Base-by-base conservation (phyloP, 2,329 filamentous ascomycete genomes). In the Fusarium agapanthi region DNA sequence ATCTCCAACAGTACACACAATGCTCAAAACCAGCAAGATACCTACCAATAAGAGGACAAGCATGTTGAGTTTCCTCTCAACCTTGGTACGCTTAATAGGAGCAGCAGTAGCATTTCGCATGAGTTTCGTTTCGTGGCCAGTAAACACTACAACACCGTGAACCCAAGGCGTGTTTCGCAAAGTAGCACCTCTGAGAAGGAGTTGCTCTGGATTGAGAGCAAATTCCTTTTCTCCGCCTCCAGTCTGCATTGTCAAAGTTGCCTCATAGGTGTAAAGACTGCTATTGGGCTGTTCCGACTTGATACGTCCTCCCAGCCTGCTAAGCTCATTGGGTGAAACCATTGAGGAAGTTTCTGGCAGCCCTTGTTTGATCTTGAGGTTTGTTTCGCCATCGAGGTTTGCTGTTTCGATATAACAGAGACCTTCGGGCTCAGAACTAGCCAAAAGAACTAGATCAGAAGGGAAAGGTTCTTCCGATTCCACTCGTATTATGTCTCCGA, bases 321-420 rank as follows among this genome's bases (percentile, higher is more conserved):
- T 94, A 70, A 99, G 86, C 77, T 98, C 95, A 72, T 89, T 91
- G 24, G 95, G 90, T 79, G 94, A 97, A 66, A 99, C 95, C 79
- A 98, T 87, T 68, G 92, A 88, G 20, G 93, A 91, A 1, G 96
- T 99, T 84, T 99, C 96, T 1, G 96, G 95, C 60, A 98, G 91
- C 5, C 91, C 95, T 84, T 99, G 96, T 84, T 99, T 99, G 84
- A 99, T 97, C 84, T 99, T 99, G 76, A 99, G 85, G 80, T 99
- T 99, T 26, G 96, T 99, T 83, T 99, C 96, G 76, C 96, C 96
- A 78, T 99, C 96, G 65, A 99, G 86, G 80, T 99, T 99, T 30
- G 96, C 95, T 5, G 96, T 99, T 84, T 99, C 96, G 79, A 99
- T 98, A 81, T 99, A 99, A 83, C 96, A 99, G 63, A 99, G 85